Base-by-base conservation (phyloP, 805 yeast species). In the Starmerella stigmatis region DNA sequence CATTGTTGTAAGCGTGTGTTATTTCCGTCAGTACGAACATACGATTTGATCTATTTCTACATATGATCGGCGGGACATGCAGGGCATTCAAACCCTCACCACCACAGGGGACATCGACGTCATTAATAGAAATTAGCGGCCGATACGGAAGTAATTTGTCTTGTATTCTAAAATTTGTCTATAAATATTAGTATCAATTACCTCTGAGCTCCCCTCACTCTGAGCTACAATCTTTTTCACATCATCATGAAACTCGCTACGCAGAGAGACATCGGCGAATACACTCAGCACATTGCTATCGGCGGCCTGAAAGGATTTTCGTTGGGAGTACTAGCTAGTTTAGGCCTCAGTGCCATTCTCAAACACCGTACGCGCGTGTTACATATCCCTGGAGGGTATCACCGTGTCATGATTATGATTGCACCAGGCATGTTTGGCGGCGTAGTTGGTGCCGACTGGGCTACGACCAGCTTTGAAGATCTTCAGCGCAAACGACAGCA, bases 371-470 rank as follows among this genome's bases (percentile, higher is more conserved):
- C 52, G 5, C 16, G 25, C 25, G 56, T 49, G 36, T 47, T 44
- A 45, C 27, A 35, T 31, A 49, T 36, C 11, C 46, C 50, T 38
- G 55, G 64, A 34, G 53, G 60, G 9, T 61, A 59, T 39, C 59
- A 57, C 32, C 50, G 73, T 51, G 78, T 92, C 1, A 84, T 85
- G 10, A 60, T 78, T 41, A 74, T 75, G 55, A 74, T 80, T 44
- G 70, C 76, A 25, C 94, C 94, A 9, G 80, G 83, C 27, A 73
- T 81, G 2, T 64, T 78, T 31, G 54, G 71, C 22, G 72, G 78
- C 8, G 75, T 81, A 3, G 77, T 82, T 40, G 67, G 66, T 49
- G 88, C 85, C 10, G 94, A 84, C 62, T 73, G 72, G 46, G 78
- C 83, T 1, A 82, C 94, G 2, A 69, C 71, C 41, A 64, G 64